phyloP scores from a whole-genome alignment of 2,329 filamentous ascomycete species.

The Cercospora sp. region DNA sequence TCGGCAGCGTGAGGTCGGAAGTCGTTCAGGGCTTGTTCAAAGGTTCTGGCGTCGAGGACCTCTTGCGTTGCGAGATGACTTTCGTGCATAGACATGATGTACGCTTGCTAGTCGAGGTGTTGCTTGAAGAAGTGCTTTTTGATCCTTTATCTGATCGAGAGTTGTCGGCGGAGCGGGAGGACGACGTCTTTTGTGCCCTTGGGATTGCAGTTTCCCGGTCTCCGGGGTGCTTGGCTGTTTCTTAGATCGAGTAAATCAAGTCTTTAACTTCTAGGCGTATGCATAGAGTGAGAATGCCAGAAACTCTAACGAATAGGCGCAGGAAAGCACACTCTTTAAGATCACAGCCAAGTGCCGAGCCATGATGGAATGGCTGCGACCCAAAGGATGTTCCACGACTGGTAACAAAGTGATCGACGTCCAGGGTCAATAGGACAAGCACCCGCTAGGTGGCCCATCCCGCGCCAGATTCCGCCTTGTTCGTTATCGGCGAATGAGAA shows the following conservation, averaged over 20 bases:
- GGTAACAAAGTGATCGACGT: background rate
- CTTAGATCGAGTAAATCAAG: background rate
- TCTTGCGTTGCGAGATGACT: slow-evolving; percentile 1
- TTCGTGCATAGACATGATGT: slow-evolving; percentile 5
- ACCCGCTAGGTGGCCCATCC: background rate
- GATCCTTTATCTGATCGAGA: background rate
- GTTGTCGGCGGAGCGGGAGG: background rate
- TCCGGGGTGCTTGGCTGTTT: background rate
- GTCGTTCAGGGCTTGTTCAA: background rate
- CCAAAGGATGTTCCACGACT: background rate
- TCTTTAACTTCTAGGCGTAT: background rate
- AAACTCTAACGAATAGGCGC: background rate
- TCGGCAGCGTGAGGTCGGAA: background rate
- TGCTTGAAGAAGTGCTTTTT: background rate
- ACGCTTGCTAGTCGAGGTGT: background rate
- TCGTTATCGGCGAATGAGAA: slow-evolving; percentile 6
- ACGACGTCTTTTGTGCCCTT: background rate
- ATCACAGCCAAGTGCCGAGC: background rate
- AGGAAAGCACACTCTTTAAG: background rate
- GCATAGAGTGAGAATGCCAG: background rate
- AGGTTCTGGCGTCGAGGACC: background rate
- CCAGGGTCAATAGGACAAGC: background rate
- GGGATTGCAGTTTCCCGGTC: background rate
- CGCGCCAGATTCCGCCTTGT: background rate
- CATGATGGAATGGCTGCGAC: slow-evolving; percentile 8